Evolutionary conservation across 2,329 filamentous ascomycete species (phyloP), one percentile per base, ranked within the genome.

Genomic region (Nothophaeocryptopus gaeumannii): DNA sequence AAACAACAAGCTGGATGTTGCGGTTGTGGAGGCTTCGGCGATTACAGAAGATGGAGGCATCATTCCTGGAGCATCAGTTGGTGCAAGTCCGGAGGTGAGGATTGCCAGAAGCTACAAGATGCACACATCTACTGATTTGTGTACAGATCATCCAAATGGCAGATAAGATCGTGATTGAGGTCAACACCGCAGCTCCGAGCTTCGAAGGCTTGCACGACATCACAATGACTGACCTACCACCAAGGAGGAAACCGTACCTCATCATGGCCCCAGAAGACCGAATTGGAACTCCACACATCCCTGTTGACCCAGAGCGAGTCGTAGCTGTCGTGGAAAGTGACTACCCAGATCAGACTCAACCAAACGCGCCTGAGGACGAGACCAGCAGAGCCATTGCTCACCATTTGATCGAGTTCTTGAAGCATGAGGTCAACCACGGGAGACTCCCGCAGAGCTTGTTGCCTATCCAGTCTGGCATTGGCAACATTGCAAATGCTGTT

Each of bases 131-230:
- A 8, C 39, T 42, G n/a, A 42, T 12, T 1, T n/a, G 8, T 37
- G 12, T 37, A 10, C 12, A 95, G 70, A 78, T 95, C 46, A 79
- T 95, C 41, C 89, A 95, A 72, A 89, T 95, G 82, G 88, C 89
- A 44, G 88, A 95, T 68, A 95, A 95, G 80, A 82, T 95, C 72
- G 89, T 95, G 65, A 88, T 95, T 65, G 89, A 95, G 74, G 86
- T 95, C 72, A 95, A 95, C 76, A 95, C 90, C 0, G 77, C 89
- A 1, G 81, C 88, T 43, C 89, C 89, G 5, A 89, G 83, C 37
- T 91, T 95, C 64, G 86, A 93, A 69, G 90, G 89, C 45, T 80
- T 95, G 13, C 89, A 95, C 76, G 90, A 95, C 64, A 95, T 95
- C 67, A 90, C 87, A 54, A 86, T 91, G 79, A 89, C 86, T n/a